A percentile compares a stretch with the other conserved stretches of the same genome.
These are phyloP conservation scores for Pistacia atlantica DNA, from an alignment of 345 rosid species.

Conservation along the genomic window DNA sequence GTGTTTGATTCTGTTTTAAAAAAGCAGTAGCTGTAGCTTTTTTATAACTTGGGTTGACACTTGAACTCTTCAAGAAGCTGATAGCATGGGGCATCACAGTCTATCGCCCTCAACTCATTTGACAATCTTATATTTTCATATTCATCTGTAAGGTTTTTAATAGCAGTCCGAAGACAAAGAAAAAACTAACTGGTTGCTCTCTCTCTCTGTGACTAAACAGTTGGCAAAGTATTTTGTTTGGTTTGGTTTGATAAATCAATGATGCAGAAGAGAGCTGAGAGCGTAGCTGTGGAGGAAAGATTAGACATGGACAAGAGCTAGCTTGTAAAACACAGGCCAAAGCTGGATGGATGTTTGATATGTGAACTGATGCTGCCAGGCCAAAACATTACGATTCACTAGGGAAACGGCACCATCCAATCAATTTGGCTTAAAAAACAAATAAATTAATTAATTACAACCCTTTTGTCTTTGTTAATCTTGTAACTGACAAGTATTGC, in stretches of 20 bases:
- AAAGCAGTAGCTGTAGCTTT: conserved; percentile 12
- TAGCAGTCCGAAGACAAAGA: conserved; percentile 16
- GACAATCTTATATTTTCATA: conserved; percentile 11
- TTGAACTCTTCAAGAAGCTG: not conserved
- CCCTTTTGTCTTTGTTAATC: not conserved
- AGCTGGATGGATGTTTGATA: not conserved
- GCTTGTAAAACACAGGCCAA: not conserved
- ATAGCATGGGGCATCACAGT: conserved; percentile 18
- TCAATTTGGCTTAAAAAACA: not conserved
- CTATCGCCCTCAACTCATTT: conserved; percentile 26
- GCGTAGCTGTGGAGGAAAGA: not conserved
- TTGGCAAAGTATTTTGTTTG: not conserved
- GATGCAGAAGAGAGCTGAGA: not conserved
- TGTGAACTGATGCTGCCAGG: conserved; percentile 8
- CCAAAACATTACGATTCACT: not conserved
- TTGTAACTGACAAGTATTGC: conserved; percentile 7
- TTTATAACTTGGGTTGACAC: conserved; percentile 4
- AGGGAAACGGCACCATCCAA: conserved; percentile 10
- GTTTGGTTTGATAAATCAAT: not conserved
- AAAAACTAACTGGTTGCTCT: not conserved
- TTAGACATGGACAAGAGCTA: conserved; percentile 2
- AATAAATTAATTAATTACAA: not conserved
- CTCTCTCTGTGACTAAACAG: not conserved
- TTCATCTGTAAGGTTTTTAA: conserved; percentile 12
- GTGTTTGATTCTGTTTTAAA: conserved; percentile 14